These are phyloP conservation scores for Vickermania spadyakhi DNA, from an alignment of 208 protist genomes.

Conservation along the genomic window DNA sequence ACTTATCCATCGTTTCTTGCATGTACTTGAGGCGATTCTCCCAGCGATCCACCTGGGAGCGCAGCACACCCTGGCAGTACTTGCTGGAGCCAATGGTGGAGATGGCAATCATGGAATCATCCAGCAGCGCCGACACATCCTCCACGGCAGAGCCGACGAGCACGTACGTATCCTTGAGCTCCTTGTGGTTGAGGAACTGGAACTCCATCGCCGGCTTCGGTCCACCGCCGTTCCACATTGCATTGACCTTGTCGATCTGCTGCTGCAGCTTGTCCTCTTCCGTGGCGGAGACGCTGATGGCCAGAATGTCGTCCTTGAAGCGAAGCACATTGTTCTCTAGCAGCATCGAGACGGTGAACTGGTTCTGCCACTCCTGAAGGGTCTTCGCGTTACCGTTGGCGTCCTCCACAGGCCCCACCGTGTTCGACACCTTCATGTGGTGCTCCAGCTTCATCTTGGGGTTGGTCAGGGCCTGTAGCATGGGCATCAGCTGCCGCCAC, in stretches of 20 bases:
- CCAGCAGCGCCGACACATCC: conserved; percentile 89
- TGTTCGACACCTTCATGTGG: conserved; percentile 58
- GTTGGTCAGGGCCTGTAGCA: conserved; percentile 92
- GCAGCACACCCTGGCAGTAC: conserved; percentile 88
- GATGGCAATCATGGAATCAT: conserved; percentile 87
- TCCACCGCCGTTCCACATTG: conserved; percentile 86
- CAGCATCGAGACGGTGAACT: conserved; percentile 87
- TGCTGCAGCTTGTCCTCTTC: conserved; percentile 96
- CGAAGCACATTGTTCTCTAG: conserved; percentile 80
- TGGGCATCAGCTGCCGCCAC: conserved; percentile 89
- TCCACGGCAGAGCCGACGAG: conserved; percentile 87
- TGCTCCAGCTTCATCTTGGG: conserved; percentile 87
- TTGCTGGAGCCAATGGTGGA: conserved; percentile 90
- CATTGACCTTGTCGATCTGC: conserved; percentile 93
- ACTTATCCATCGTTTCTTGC: conserved; percentile 90
- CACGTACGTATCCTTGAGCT: conserved; percentile 89
- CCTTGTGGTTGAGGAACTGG: conserved; percentile 91
- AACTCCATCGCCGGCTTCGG: conserved; percentile 90
- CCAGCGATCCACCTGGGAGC: conserved; percentile 92
- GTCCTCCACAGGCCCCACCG: conserved; percentile 60
- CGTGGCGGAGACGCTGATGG: conserved; percentile 90
- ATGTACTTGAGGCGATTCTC: conserved; percentile 90
- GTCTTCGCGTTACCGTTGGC: conserved; percentile 42
- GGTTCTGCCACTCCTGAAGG: conserved; percentile 62
- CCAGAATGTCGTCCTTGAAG: conserved; percentile 83